These are phyloP conservation scores for Cyclotella sp. DNA, from an alignment of 108 stramenopile genomes.

Conservation along the genomic window DNA sequence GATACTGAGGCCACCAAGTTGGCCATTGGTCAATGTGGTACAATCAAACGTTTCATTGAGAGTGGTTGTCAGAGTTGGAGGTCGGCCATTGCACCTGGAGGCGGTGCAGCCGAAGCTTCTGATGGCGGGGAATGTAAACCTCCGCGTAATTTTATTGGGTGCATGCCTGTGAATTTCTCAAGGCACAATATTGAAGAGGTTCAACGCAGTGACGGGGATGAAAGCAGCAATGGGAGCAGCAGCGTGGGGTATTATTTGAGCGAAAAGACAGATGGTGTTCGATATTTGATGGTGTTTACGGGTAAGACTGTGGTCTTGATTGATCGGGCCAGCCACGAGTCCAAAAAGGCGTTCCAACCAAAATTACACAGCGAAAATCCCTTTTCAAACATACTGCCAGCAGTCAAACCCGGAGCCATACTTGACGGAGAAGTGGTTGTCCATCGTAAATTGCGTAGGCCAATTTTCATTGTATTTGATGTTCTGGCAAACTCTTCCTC, in stretches of 20 bases:
- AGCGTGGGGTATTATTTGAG: slow-evolving; percentile 83
- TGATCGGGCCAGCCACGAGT: slow-evolving; percentile 76
- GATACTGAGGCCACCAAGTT: slow-evolving; percentile 61
- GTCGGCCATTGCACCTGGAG: slow-evolving; percentile 29
- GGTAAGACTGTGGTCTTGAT: slow-evolving; percentile 89
- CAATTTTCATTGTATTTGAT: slow-evolving; percentile 96
- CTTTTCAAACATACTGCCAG: slow-evolving; percentile 51
- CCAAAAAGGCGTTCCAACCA: slow-evolving; percentile 82
- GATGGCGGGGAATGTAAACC: slow-evolving; percentile 38
- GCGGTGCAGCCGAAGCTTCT: slow-evolving; percentile 48
- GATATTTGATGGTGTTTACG: slow-evolving; percentile 92
- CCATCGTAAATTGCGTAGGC: slow-evolving; percentile 77
- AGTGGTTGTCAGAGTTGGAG: slow-evolving; percentile 38
- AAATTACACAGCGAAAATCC: slow-evolving; percentile 60
- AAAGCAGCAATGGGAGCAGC: slow-evolving; percentile 16
- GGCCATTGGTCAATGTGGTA: slow-evolving; percentile 80
- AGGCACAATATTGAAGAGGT: slow-evolving; percentile 93
- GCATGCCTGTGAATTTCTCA: slow-evolving; percentile 96
- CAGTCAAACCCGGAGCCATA: slow-evolving; percentile 87
- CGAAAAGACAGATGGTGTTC: slow-evolving; percentile 97
- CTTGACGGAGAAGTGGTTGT: slow-evolving; percentile 98
- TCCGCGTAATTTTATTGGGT: slow-evolving; percentile 85
- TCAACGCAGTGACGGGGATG: slow-evolving; percentile 65
- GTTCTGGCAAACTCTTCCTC: slow-evolving; percentile 77
- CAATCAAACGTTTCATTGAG: slow-evolving; percentile 73